phyloP scores from a whole-genome alignment of 2,329 filamentous ascomycete genomes.

The Stromatinia cepivora region DNA sequence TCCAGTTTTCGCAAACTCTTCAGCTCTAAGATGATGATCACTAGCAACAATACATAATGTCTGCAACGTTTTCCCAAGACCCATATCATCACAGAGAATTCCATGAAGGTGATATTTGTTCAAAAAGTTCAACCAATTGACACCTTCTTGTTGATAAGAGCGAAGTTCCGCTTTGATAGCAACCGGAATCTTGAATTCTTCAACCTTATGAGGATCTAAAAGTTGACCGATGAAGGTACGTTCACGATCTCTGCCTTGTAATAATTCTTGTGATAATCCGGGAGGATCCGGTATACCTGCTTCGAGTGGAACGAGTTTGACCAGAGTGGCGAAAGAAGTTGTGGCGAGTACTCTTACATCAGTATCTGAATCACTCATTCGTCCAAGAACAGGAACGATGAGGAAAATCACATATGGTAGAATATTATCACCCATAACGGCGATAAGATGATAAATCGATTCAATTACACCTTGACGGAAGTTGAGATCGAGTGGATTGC shows the following conservation, averaged over 20 bases:
- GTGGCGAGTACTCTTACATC: constrained; percentile 93
- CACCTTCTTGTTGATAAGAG: constrained; percentile 96
- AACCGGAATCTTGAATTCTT: constrained; percentile 89
- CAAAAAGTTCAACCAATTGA: constrained; percentile 97
- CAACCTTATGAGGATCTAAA: constrained; percentile 94
- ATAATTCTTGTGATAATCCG: constrained; percentile 81
- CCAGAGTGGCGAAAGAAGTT: constrained; percentile 93
- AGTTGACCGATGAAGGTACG: constrained; percentile 96
- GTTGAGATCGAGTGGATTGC: constrained; percentile 82
- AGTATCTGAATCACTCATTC: constrained; percentile 98
- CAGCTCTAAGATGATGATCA: constrained; percentile 89
- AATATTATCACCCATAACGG: constrained; percentile 96
- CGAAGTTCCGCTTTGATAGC: constrained; percentile 95
- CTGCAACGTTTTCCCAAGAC: constrained; percentile 94
- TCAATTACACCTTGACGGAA: constrained; percentile 93
- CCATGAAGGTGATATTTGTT: constrained; percentile 98
- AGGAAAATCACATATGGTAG: constrained; percentile 98
- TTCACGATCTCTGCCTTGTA: constrained; percentile 89
- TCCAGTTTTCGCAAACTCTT: constrained; percentile 83
- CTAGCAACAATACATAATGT: constrained; percentile 97
- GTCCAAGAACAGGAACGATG: constrained; percentile 91
- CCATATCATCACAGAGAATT: constrained; percentile 99
- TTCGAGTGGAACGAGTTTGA: constrained; percentile 95
- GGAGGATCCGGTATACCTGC: constrained; percentile 96
- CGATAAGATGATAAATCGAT: constrained; percentile 93